Evolutionary conservation across 1,284 basidiomycete genomes (phyloP).

Genomic region (Ceratobasidium sp.): DNA sequence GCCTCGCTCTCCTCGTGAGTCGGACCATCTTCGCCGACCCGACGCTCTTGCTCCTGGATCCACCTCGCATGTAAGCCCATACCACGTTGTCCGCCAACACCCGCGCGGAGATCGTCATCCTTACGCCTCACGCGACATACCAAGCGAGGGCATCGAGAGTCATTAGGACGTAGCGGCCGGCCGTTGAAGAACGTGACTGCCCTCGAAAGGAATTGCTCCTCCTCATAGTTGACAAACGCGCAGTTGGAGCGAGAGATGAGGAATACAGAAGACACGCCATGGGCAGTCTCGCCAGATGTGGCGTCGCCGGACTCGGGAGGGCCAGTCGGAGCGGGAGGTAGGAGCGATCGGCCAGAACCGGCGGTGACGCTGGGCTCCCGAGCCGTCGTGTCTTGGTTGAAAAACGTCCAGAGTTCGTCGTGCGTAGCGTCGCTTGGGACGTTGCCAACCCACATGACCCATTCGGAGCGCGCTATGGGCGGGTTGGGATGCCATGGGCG

Average conservation of each 20-base stretch:
- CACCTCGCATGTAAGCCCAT: conserved; percentile 86
- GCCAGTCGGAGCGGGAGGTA: conserved; percentile 6
- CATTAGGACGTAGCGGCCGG: conserved; percentile 72
- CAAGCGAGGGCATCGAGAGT: conserved; percentile 80
- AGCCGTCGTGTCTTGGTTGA: conserved; percentile 58
- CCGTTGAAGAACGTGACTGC: conserved; percentile 85
- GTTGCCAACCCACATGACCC: conserved; percentile 97
- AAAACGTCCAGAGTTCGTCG: conserved; percentile 91
- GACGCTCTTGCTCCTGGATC: conserved; percentile 70
- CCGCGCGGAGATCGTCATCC: conserved; percentile 90
- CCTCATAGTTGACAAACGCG: conserved; percentile 91
- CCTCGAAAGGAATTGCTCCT: conserved; percentile 70
- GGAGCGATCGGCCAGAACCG: conserved; percentile 10
- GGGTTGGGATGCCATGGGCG: conserved; percentile 52
- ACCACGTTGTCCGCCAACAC: conserved; percentile 92
- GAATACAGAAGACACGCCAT: conserved; percentile 89
- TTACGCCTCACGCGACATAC: conserved; percentile 88
- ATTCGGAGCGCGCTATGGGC: conserved; percentile 80
- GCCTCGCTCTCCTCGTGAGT: conserved; percentile 16
- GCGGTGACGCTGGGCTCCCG: conserved; percentile 36
- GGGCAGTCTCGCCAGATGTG: conserved; percentile 4
- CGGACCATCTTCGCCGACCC: conserved; percentile 43
- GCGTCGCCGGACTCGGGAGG: conserved; percentile 11
- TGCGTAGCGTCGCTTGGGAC: conserved; percentile 87
- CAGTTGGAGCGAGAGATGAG: conserved; percentile 93